Evolutionary conservation across 352 stramenopile species (phyloP), one percentile per base, ranked within the genome.

Genomic region (Pythium rishiriense): DNA sequence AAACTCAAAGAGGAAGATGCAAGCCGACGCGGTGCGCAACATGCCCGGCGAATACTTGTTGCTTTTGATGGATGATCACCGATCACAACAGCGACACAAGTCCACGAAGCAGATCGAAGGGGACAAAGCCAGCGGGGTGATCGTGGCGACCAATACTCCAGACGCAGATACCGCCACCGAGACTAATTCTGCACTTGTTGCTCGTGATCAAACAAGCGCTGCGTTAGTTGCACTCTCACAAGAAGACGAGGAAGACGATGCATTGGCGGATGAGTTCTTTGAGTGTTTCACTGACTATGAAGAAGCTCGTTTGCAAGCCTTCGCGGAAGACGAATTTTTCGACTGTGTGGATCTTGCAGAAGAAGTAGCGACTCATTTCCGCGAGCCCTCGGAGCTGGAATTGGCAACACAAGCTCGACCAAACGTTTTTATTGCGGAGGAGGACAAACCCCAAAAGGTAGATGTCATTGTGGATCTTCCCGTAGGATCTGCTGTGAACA

Each of bases 311-410:
- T 62, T 89, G 45, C 74, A 96, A 54, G 73, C 79, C 14, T 81
- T 90, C 55, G 85, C 81, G 0, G 87, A 96, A 70, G 87, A 96
- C 28, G 80, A 93, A 39, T 96, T 92, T 61, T 96, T 91, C 43
- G 87, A 96, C 52, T 94, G 87, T 54, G 51, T 93, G 8, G 79
- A 91, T 49, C 62, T 92, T 12, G 79, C 80, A 42, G 70, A 90
- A 26, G 72, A 81, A 10, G 76, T 94, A 2, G 66, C 78, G 7
- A 43, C 51, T 22, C 71, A 81, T 41, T 90, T 93, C 43, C 29
- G 56, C 22, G 28, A 73, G 17, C 8, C 33, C 24, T 19, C 33
- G 9, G 26, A 42, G 21, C 45, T 17, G 33, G 46, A 37, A 11
- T 25, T 33, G 29, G 33, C 21, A 17, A 24, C 6, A 37, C 14